Conservation (phyloP, 2,329 filamentous ascomycete species). For the Daldinia eschscholtzii region DNA sequence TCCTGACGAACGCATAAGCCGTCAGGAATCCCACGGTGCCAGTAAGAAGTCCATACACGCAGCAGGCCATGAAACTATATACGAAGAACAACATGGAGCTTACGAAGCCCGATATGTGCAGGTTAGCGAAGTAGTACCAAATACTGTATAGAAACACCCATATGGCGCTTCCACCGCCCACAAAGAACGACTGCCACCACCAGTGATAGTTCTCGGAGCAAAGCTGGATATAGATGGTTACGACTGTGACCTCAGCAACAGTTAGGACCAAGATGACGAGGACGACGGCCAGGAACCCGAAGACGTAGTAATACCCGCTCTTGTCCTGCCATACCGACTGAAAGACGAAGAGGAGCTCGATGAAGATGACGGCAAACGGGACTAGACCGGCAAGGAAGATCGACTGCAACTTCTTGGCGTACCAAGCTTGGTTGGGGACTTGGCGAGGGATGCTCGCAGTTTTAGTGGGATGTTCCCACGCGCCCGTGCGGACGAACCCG, state of each 20-base stretch:
- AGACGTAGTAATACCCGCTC: conserved; percentile 91
- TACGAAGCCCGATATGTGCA: conserved; percentile 84
- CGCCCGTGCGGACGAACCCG: conserved; percentile 74
- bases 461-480: conserved; percentile 87
- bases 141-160: conserved; percentile 88
- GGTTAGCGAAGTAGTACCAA: conserved; percentile 85
- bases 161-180: conserved; percentile 79
- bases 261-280: conserved; percentile 79
- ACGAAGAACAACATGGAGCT: conserved; percentile 86
- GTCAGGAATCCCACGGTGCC: conserved; percentile 88
- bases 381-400: conserved; percentile 80
- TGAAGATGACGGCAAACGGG: conserved; percentile 89
- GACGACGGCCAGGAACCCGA: conserved; percentile 84
- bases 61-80: conserved; percentile 85
- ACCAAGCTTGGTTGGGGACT: conserved; percentile 82
- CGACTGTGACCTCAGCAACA: conserved; percentile 85
- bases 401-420: conserved; percentile 72
- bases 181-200: conserved; percentile 91
- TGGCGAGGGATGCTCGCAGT: conserved; percentile 78
- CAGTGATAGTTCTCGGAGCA: conserved; percentile 90
- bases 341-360: conserved; percentile 88
- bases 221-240: conserved; percentile 84
- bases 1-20: conserved; percentile 84
- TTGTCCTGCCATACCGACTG: conserved; percentile 92
- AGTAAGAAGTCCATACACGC: conserved; percentile 82